A percentile compares a stretch with the other conserved stretches of the same genome.
Evolutionary conservation across 192 early-diverging fungal species (phyloP).

Genomic region (Linderina pennispora): DNA sequence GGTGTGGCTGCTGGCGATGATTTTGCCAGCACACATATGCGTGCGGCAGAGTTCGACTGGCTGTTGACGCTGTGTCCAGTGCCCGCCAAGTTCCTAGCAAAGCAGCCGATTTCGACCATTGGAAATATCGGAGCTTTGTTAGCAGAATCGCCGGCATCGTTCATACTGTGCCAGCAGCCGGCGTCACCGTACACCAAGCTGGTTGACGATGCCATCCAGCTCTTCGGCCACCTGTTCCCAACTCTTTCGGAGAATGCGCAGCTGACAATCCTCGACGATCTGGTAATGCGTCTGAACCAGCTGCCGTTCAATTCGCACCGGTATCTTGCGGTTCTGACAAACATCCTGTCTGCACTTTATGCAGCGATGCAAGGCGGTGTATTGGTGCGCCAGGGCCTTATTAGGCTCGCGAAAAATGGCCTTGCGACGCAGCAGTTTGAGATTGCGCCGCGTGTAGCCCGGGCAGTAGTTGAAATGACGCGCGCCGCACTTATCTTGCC

Average conservation of each 20-base stretch:
- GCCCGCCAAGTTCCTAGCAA: not conserved
- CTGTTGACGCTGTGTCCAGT: not conserved
- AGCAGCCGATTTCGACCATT: not conserved
- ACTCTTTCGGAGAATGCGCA: conserved; percentile 63
- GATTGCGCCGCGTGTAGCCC: conserved; percentile 17
- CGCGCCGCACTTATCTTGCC: conserved; percentile 57
- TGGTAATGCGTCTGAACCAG: conserved; percentile 58
- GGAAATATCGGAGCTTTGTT: not conserved
- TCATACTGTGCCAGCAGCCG: not conserved
- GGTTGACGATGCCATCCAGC: conserved; percentile 73
- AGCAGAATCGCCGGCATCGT: too few species aligned
- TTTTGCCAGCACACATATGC: conserved; percentile 10
- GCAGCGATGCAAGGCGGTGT: conserved; percentile 42
- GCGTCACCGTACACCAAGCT: conserved; percentile 38
- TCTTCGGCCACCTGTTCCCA: conserved; percentile 73
- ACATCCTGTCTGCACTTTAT: conserved; percentile 67
- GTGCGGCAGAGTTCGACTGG: conserved; percentile 29
- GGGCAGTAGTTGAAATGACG: conserved; percentile 21
- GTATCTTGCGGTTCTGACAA: conserved; percentile 73
- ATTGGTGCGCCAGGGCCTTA: not conserved
- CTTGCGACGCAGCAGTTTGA: not conserved
- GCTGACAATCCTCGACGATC: conserved; percentile 66
- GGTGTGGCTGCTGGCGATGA: conserved; percentile 1
- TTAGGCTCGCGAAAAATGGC: not conserved
- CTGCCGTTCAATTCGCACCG: conserved; percentile 62